Evolutionary conservation across 75 land plant species (phyloP).

Genomic region (Cunninghamia lanceolata): DNA sequence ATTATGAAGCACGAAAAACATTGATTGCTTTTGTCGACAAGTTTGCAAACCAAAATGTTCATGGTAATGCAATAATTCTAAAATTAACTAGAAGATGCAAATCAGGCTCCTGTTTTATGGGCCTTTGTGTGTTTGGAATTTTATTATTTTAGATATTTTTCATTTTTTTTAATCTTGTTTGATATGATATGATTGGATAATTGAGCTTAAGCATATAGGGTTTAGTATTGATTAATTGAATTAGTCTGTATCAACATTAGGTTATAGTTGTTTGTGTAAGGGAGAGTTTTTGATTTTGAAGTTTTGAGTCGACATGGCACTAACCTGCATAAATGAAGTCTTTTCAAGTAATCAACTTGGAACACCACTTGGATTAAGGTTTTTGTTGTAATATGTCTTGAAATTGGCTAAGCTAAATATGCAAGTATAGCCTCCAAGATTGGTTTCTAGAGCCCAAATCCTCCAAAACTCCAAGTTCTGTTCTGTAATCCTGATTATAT

Average conservation of each 20-base stretch:
- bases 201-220: background rate
- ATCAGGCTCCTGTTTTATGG: background rate
- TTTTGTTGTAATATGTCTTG: background rate
- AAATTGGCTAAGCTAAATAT: background rate
- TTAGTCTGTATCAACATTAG: background rate
- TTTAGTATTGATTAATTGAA: background rate
- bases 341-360: background rate
- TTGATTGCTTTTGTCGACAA: constrained; percentile 6
- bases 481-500: background rate
- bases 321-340: background rate
- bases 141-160: no score
- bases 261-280: background rate
- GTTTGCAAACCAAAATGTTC: background rate
- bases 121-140: background rate
- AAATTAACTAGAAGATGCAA: background rate
- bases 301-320: background rate
- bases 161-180: no score
- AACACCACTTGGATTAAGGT: background rate
- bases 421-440: background rate
- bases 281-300: background rate
- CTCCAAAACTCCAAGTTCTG: background rate
- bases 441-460: background rate
- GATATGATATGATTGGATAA: background rate
- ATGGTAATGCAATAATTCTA: background rate
- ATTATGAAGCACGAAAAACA: constrained; percentile 7